Conservation (phyloP, 2,329 filamentous ascomycete genomes). For the Fusarium pseudocircinatum region DNA sequence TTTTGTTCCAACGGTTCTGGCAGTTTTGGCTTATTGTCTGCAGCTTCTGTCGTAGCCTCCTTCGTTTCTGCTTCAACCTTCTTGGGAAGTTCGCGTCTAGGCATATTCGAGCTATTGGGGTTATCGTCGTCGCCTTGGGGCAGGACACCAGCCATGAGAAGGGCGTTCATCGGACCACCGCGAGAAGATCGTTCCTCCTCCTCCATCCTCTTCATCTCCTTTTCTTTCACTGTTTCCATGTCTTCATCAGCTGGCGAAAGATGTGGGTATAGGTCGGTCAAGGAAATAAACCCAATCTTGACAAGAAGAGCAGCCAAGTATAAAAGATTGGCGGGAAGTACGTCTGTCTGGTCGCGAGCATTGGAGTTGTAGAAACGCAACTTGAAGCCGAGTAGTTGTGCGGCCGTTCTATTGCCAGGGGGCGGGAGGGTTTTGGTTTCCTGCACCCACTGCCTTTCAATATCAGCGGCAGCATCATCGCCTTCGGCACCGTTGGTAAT, state of each 20-base stretch:
- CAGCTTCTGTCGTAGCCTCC: constrained; percentile 50
- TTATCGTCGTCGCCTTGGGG: constrained; percentile 76
- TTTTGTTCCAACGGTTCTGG: constrained; percentile 90
- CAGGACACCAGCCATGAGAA: constrained; percentile 86
- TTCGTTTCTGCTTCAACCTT: constrained; percentile 66
- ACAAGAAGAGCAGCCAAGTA: constrained; percentile 92
- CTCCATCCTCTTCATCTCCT: constrained; percentile 78
- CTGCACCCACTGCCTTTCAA: constrained; percentile 78
- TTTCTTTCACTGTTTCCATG: constrained; percentile 79
- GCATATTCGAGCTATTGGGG: constrained; percentile 52
- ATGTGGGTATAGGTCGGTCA: constrained; percentile 91
- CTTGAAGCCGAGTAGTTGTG: constrained; percentile 96
- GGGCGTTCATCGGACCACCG: constrained; percentile 80
- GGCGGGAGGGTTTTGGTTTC: constrained; percentile 85
- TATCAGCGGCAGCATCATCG: constrained; percentile 60
- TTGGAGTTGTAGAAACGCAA: constrained; percentile 91
- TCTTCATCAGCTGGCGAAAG: constrained; percentile 85
- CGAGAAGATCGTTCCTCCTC: constrained; percentile 78
- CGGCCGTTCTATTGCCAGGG: constrained; percentile 87
- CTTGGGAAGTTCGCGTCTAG: constrained; percentile 61
- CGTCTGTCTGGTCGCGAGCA: constrained; percentile 77
- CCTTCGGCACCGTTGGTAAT: constrained; percentile 51
- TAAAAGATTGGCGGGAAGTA: constrained; percentile 89
- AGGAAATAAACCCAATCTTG: constrained; percentile 95
- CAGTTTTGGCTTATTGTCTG: constrained; percentile 60